Percentiles rank a stretch among this genome's conserved stretches.
These are phyloP conservation scores for Vitis hybrid DNA, from an alignment of 177 flowering plant genomes.

Conservation along the genomic window DNA sequence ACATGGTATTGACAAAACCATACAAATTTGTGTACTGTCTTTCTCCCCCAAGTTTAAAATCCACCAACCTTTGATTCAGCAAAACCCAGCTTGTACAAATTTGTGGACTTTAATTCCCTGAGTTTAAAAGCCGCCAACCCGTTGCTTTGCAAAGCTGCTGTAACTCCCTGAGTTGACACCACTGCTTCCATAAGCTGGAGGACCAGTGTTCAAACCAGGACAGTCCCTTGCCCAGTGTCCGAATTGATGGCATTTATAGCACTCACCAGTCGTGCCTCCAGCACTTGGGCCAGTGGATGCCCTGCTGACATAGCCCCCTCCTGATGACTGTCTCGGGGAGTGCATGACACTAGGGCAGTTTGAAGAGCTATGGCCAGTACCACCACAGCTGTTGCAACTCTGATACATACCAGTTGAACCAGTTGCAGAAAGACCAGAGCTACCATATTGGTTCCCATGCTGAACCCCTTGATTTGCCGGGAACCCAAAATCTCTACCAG, in stretches of 20 bases:
- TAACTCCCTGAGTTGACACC: conserved; percentile 26
- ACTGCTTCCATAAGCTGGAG: conserved; percentile 53
- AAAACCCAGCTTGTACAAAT: no score
- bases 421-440: conserved; percentile 20
- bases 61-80: no score
- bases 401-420: conserved; percentile 20
- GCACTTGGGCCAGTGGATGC: conserved; percentile 25
- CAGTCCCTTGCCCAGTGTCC: conserved; percentile 94
- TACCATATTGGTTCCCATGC: conserved; percentile 46
- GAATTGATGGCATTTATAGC: conserved; percentile 71
- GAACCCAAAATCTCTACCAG: conserved; percentile 33
- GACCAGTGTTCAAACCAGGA: conserved; percentile 39
- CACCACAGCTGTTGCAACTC: conserved; percentile 58
- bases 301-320: conserved; percentile 31
- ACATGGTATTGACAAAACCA: no score
- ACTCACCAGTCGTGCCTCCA: conserved; percentile 42
- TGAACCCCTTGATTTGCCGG: conserved; percentile 43
- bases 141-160: conserved; percentile 37
- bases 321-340: conserved; percentile 34
- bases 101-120: no score
- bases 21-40: no score
- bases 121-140: conserved; percentile 37
- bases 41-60: no score
- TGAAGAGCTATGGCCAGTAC: conserved; percentile 47
- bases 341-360: conserved; percentile 59